Evolutionary conservation across 176 grass and related monocot genomes (phyloP), one percentile per base, ranked within the genome.

Genomic region (Rhynchospora breviuscula): DNA sequence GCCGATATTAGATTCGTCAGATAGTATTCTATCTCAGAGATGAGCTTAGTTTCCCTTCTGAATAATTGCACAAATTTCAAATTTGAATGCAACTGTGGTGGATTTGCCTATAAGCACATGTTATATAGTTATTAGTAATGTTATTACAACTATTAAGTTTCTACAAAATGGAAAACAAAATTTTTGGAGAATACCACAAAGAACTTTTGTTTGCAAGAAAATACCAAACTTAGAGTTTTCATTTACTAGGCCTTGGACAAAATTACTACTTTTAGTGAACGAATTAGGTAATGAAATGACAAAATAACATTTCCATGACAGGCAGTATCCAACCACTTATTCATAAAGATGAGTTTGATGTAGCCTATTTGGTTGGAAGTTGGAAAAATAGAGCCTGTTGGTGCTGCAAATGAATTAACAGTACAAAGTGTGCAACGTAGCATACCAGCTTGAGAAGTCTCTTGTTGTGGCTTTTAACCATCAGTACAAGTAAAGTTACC

Each of bases 11-110:
- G 89, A 67, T 98, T 98, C 0, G 92, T 94, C 57, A 98, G 86
- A 84, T 94, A 98, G 63, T 98, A 98, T 84, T 98, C 95, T 0
- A 94, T 87, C 86, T 98, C 95, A n/a, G 95, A 98, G 62, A 98
- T 83, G 78, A 98, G 90, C 87, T 94, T 97, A 48, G 92, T 83
- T 74, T 91, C 83, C 64, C 90, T 97, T 84, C 95, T 89, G 65
- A 94, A 97, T 23, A 92, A 88, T 78, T 97, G 92, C 76, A 98
- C 64, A 85, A 87, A 98, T 87, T 94, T 90, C 59, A 98, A 86
- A 88, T 98, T 98, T 33, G 95, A 98, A 75, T 94, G 95, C 87
- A 98, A 74, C 79, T 87, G 92, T 71, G 92, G 92, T 85, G 95
- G 95, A 93, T 98, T 98, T 43, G 95, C 92, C 92, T 98, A 72